These are phyloP conservation scores for Nepenthes mirabilis DNA, from an alignment of 148 eudicot species.

Conservation along the genomic window DNA sequence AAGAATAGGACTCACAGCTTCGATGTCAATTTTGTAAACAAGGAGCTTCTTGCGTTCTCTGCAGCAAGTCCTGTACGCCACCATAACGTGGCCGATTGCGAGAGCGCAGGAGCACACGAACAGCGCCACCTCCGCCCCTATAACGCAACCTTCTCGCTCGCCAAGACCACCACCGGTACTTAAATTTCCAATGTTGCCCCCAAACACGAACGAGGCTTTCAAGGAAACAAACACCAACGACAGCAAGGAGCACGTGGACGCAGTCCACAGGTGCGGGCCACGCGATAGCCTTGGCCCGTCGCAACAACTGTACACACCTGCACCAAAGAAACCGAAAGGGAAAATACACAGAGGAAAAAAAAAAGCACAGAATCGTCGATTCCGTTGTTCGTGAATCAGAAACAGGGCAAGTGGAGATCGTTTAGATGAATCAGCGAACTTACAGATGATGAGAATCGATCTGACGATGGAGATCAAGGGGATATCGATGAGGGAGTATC, in stretches of 20 bases:
- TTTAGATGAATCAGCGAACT: not conserved
- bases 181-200: conserved; percentile 5
- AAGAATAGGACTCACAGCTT: conserved; percentile 57
- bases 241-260: conserved; percentile 50
- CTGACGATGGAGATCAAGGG: conserved; percentile 29
- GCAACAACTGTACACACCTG: conserved; percentile 93
- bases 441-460: conserved; percentile 29
- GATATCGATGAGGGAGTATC: conserved; percentile 29
- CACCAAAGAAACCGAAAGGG: not conserved
- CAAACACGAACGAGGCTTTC: conserved; percentile 69
- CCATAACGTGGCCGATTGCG: conserved; percentile 65
- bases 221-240: conserved; percentile 72
- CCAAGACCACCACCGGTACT: conserved; percentile 2
- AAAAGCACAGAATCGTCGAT: not conserved
- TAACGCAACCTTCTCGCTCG: conserved; percentile 7
- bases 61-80: conserved; percentile 82
- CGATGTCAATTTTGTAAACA: conserved; percentile 79
- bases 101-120: conserved; percentile 42
- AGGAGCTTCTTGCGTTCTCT: conserved; percentile 77
- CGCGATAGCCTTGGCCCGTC: conserved; percentile 82
- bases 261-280: conserved; percentile 68
- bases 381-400: not conserved
- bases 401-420: not conserved
- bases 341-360: not conserved
- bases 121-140: conserved; percentile 34